Base-by-base conservation (phyloP, 1,139 yeast species). In the Pichia sp. region DNA sequence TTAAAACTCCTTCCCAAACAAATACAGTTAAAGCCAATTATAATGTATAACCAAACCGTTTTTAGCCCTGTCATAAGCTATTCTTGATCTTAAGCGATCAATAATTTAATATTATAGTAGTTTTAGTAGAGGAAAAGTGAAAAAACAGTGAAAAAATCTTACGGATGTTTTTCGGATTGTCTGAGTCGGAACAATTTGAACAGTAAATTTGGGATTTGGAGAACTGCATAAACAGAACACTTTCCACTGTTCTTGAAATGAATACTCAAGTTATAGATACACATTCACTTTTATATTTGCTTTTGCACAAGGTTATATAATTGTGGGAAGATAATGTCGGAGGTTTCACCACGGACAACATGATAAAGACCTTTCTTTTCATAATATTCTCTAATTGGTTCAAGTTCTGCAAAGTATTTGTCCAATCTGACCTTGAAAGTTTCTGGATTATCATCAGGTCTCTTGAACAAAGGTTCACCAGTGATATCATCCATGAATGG, bases 401-500 rank as follows among this genome's bases (percentile, higher is more conserved):
- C 71, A 27, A 89, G 70, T 48, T 80, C 76, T 26, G 66, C 60
- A 46, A 79, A 77, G 63, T 87, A 88, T 44, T 74, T 72, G 43
- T 77, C 80, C 49, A 90, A 68, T 54, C 97, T 69, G 56, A 76
- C 75, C 53, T 76, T 77, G 60, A 89, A 85, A 1, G 84, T 84
- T 53, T 73, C 83, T 2, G 75, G 74, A 40, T 82, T 85, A 61
- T 90, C 97, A 59, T 90, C 97, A 0, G 80, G 73, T 49, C 97
- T 74, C 65, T 88, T 86, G 30, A 76, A 67, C 50, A 90, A 70
- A 1, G 87, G 82, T 60, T 90, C 97, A 0, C 96, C 96, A 0
- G 97, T 90, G 3, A 88, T 61, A 62, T 90, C 97, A 62, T 90
- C 97, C 52, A 68, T 74, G 45, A 87, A 94, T 0, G 89, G 80